These are phyloP conservation scores for Eleusine indica DNA, from an alignment of 176 grass and related monocot species.

Conservation along the genomic window DNA sequence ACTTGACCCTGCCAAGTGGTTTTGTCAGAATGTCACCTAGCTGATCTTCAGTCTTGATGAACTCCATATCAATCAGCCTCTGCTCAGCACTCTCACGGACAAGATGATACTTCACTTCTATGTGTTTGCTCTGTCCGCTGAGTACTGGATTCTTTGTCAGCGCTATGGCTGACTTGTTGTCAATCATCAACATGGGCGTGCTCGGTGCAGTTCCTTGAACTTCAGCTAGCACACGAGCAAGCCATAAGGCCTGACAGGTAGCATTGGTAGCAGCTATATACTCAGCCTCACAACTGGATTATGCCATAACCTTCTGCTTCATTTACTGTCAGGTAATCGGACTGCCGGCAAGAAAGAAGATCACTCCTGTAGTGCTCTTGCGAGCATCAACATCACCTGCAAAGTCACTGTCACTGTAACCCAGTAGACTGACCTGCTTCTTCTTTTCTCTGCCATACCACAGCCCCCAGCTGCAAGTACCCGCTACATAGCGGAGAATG, in stretches of 20 bases:
- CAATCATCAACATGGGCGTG: not conserved
- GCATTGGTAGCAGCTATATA: not conserved
- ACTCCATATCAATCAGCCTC: not conserved
- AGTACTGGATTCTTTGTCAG: not conserved
- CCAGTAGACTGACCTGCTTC: rapidly evolving
- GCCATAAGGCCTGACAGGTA: not conserved
- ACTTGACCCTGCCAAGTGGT: not conserved
- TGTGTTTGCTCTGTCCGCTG: not conserved
- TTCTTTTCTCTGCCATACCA: not conserved
- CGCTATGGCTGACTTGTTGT: not conserved
- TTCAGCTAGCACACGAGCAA: not conserved
- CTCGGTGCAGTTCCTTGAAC: not conserved
- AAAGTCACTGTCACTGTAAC: not conserved
- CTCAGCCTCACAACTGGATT: not conserved
- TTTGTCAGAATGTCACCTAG: not conserved
- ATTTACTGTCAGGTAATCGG: not conserved
- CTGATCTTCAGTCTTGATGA: not conserved
- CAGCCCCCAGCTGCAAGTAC: not conserved
- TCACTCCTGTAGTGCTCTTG: not conserved
- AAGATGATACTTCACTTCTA: not conserved
- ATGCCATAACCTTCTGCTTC: not conserved
- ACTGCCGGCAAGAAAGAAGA: not conserved
- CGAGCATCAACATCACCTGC: not conserved
- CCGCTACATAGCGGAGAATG: not conserved
- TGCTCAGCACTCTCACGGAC: not conserved